phyloP scores from a whole-genome alignment of 805 yeast species.

The Teunomyces funiuensis region DNA sequence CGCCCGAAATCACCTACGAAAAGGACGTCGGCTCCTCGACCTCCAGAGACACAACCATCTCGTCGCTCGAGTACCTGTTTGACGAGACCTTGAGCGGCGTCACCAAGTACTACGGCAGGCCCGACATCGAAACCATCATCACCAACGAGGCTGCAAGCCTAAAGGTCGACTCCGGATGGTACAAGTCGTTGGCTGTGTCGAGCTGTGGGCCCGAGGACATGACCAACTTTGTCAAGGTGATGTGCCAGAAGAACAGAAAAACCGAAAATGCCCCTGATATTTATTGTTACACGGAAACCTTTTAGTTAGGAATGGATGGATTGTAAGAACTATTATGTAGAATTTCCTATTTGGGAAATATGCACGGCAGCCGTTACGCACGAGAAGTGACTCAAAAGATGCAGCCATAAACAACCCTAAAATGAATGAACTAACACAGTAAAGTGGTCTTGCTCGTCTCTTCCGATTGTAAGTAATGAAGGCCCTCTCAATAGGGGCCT shows the following conservation, averaged over 20 bases:
- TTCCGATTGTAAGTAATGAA: no score
- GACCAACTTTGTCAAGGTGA: slow-evolving; percentile 25
- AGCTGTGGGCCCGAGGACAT: slow-evolving; percentile 42
- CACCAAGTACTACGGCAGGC: slow-evolving; percentile 15
- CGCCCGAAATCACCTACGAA: not conserved
- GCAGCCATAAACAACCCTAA: no score
- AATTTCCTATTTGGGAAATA: no score
- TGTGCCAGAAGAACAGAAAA: slow-evolving; percentile 30
- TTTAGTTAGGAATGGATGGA: slow-evolving; percentile 9
- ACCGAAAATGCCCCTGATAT: slow-evolving; percentile 35
- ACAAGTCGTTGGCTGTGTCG: slow-evolving; percentile 36
- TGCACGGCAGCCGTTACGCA: no score
- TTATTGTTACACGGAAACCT: slow-evolving; percentile 41
- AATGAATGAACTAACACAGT: no score
- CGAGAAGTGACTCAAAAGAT: no score
- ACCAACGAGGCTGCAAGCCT: slow-evolving; percentile 13
- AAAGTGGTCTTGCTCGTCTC: no score
- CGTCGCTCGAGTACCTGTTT: not conserved
- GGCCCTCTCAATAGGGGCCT: no score
- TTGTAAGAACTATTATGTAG: no score
- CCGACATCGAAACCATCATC: slow-evolving; percentile 18
- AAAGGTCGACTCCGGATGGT: slow-evolving; percentile 7
- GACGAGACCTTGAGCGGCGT: not conserved
- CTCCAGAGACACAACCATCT: not conserved
- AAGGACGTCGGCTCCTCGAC: not conserved